Conservation (phyloP, 805 yeast species). For the Torulaspora quercuum region DNA sequence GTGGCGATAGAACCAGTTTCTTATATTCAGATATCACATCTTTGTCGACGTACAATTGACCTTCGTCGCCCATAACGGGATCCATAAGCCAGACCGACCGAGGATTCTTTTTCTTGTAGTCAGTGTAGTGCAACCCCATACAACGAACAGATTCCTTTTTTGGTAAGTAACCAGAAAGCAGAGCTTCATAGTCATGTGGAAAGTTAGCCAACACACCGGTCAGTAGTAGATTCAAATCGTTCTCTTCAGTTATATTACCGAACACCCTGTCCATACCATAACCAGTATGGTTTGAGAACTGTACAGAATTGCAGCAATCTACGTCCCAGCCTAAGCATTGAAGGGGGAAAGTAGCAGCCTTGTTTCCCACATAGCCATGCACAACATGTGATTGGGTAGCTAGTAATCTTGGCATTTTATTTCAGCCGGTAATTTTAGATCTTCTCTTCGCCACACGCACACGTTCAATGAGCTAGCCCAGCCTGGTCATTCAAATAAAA, state of each 20-base stretch:
- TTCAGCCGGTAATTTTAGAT: background rate
- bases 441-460: too few species aligned
- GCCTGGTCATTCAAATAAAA: too few species aligned
- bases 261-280: constrained; percentile 68
- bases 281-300: constrained; percentile 90
- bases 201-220: constrained; percentile 52
- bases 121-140: constrained; percentile 44
- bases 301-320: constrained; percentile 82
- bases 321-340: constrained; percentile 91
- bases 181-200: constrained; percentile 53
- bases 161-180: constrained; percentile 81
- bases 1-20: constrained; percentile 38
- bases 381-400: constrained; percentile 77
- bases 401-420: constrained; percentile 12
- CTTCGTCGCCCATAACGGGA: constrained; percentile 92
- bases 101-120: constrained; percentile 31
- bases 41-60: constrained; percentile 67
- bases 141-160: constrained; percentile 51
- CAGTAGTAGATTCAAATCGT: constrained; percentile 46
- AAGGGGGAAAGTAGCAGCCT: constrained; percentile 85
- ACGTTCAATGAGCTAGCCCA: too few species aligned
- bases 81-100: constrained; percentile 64
- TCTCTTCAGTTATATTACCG: constrained; percentile 42
- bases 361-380: constrained; percentile 94
- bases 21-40: constrained; percentile 52